A percentile compares a stretch with the other conserved stretches of the same genome.
Evolutionary conservation across 1,284 basidiomycete species (phyloP).

Genomic region (Leucoagaricus sp.): DNA sequence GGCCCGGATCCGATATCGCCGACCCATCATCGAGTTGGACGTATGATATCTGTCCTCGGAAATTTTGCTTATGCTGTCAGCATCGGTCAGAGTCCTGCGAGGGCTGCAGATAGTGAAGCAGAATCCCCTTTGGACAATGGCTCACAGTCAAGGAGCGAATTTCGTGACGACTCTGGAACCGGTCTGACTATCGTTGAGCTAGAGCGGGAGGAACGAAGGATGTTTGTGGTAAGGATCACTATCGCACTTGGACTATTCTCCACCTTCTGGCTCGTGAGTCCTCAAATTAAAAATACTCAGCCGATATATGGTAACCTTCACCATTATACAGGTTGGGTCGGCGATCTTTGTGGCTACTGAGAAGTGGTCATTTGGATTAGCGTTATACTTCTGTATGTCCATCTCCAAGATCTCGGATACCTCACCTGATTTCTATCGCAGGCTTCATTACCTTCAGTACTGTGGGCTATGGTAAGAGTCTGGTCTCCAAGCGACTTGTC

Average conservation of each 20-base stretch:
- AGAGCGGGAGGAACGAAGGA: slow-evolving; percentile 36
- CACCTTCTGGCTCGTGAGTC: slow-evolving; percentile 44
- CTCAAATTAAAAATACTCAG: not conserved
- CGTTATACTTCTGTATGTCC: slow-evolving; percentile 73
- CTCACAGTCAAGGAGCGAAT: not conserved
- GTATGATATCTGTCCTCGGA: slow-evolving; percentile 54
- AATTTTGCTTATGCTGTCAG: slow-evolving; percentile 18
- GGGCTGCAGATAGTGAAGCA: not conserved
- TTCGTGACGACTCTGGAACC: not conserved
- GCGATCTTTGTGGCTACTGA: slow-evolving; percentile 45
- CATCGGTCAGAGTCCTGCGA: not conserved
- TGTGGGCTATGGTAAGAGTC: slow-evolving; percentile 60
- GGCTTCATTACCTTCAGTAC: slow-evolving; percentile 66
- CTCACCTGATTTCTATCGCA: slow-evolving; percentile 25
- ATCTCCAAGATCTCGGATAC: not conserved
- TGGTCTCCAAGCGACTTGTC: not conserved
- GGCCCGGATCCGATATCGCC: slow-evolving; percentile 20
- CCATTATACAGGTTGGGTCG: slow-evolving; percentile 34
- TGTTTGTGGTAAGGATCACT: slow-evolving; percentile 37
- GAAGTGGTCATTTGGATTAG: slow-evolving; percentile 40
- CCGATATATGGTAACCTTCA: too few species aligned
- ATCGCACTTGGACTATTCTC: slow-evolving; percentile 41
- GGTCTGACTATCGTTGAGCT: slow-evolving; percentile 28
- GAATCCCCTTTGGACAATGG: not conserved
- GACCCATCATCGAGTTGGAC: slow-evolving; percentile 46